Percentiles rank a stretch among this genome's conserved stretches.
phyloP scores from a whole-genome alignment of 1,139 yeast species.

The Saccharomyces hybrid region DNA sequence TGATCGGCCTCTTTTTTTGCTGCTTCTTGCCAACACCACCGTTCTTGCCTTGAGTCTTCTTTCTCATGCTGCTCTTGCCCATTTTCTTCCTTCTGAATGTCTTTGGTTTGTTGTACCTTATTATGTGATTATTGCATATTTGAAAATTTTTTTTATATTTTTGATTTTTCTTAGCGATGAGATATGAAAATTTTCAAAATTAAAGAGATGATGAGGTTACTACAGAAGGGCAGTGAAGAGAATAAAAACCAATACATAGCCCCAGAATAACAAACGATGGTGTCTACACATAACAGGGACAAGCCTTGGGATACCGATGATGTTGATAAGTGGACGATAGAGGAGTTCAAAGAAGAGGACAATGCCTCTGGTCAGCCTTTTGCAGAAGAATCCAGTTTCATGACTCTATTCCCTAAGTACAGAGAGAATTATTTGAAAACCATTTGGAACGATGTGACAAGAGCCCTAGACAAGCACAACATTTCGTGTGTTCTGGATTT shows the following conservation, averaged over 20 bases:
- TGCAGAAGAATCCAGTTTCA: constrained; percentile 89
- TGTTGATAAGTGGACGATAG: constrained; percentile 87
- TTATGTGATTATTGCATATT: background rate
- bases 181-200: constrained; percentile 2
- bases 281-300: constrained; percentile 85
- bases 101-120: constrained; percentile 2
- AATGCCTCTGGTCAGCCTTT: constrained; percentile 80
- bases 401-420: constrained; percentile 93
- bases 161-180: constrained; percentile 1
- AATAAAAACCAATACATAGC: constrained; percentile 3
- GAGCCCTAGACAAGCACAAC: constrained; percentile 62
- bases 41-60: constrained; percentile 4
- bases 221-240: background rate
- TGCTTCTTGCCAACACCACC: constrained; percentile 8
- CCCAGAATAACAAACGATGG: constrained; percentile 43
- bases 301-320: constrained; percentile 98
- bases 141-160: background rate
- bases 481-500: constrained; percentile 77
- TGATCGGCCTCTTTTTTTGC: constrained; percentile 15
- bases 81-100: constrained; percentile 4
- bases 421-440: constrained; percentile 85
- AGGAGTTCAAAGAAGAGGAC: constrained; percentile 86
- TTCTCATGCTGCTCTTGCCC: constrained; percentile 5
- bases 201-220: background rate
- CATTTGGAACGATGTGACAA: constrained; percentile 91